phyloP scores from a whole-genome alignment of 148 eudicot species.

The Fallopia convolvulus region DNA sequence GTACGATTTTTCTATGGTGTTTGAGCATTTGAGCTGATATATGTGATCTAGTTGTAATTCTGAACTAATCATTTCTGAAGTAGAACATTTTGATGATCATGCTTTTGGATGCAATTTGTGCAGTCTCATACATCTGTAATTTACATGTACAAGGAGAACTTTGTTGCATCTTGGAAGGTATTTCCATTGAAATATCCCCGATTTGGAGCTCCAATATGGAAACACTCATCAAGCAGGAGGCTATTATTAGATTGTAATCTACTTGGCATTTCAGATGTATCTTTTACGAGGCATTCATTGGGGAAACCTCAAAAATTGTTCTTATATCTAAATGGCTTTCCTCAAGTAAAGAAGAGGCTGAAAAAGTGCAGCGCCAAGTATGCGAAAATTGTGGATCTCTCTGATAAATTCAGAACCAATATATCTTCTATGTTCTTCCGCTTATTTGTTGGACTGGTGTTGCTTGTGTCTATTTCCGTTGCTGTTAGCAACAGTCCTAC shows the following conservation, averaged over 20 bases:
- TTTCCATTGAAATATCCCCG: constrained; percentile 22
- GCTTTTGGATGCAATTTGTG: background rate
- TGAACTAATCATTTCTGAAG: background rate
- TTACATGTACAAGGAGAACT: background rate
- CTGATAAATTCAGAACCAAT: constrained; percentile 23
- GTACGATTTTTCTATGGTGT: too few relatives aligned
- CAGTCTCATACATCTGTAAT: background rate
- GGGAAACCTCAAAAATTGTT: constrained; percentile 17
- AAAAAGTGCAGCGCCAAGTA: constrained; percentile 26
- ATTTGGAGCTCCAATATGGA: constrained; percentile 17
- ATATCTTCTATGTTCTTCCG: constrained; percentile 25
- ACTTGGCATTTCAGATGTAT: background rate
- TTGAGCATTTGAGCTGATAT: background rate
- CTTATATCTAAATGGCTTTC: constrained; percentile 18
- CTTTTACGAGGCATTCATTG: constrained; percentile 6
- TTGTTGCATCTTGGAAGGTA: constrained; percentile 23
- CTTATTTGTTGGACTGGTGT: constrained; percentile 50
- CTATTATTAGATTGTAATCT: background rate
- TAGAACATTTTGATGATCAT: background rate
- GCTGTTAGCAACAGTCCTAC: constrained; percentile 52
- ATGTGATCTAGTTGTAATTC: background rate
- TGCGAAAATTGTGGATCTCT: constrained; percentile 22
- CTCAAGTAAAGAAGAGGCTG: constrained; percentile 22
- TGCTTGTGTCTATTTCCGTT: constrained; percentile 51
- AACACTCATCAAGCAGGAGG: constrained; percentile 14